phyloP scores from a whole-genome alignment of 1,139 yeast species.

The Eremothecium sinecaudum region DNA sequence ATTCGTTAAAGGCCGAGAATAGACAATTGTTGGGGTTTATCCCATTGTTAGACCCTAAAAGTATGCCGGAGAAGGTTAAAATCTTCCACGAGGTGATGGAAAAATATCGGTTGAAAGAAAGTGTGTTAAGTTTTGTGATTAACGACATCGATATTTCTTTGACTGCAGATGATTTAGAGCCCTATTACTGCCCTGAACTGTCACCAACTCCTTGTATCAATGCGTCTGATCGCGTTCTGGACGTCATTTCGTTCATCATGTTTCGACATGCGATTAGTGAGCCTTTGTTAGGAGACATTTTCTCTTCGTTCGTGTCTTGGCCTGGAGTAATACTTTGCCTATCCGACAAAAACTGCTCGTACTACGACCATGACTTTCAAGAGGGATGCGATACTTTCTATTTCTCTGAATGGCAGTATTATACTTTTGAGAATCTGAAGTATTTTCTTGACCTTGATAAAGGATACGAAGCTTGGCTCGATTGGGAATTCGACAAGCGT shows the following conservation, averaged over 20 bases:
- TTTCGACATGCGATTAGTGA: constrained; percentile 1
- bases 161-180: neutral
- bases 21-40: constrained; percentile 1
- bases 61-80: neutral
- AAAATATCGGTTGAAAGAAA: constrained; percentile 1
- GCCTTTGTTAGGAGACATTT: neutral
- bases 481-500: constrained; percentile 1
- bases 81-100: constrained; percentile 4
- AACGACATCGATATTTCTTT: constrained; percentile 1
- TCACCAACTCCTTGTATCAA: neutral
- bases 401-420: neutral
- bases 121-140: constrained; percentile 2
- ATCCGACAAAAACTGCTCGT: neutral
- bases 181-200: constrained; percentile 1
- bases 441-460: neutral
- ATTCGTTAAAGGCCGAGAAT: constrained; percentile 1
- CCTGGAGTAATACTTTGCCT: neutral
- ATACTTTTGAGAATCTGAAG: neutral
- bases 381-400: neutral
- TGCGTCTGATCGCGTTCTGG: neutral
- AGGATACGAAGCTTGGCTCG: constrained; percentile 1
- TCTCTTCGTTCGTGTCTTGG: neutral
- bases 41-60: neutral
- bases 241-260: constrained; percentile 1
- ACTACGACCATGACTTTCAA: no score